Percentiles rank a stretch among this genome's conserved stretches.
phyloP scores from a whole-genome alignment of 441 rosid species.

The Rhodomyrtus psidioides region DNA sequence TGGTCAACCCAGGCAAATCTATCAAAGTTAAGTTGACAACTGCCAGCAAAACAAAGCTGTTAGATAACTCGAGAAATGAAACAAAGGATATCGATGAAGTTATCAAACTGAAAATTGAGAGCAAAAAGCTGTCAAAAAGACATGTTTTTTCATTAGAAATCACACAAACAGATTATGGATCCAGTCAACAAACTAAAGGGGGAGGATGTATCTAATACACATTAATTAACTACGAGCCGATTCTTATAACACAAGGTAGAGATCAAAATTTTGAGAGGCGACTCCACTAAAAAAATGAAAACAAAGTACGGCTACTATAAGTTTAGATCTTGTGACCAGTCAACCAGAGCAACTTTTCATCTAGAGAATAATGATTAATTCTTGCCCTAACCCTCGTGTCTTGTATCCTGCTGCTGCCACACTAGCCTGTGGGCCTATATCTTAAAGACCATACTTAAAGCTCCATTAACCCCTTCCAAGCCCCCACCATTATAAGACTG shows the following conservation, averaged over 20 bases:
- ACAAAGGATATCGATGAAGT: background rate
- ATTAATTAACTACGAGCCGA: background rate
- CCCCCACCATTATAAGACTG: background rate
- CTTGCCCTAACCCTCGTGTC: background rate
- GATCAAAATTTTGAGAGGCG: background rate
- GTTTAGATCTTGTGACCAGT: background rate
- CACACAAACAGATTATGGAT: background rate
- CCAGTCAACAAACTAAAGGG: background rate
- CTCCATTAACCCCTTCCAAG: background rate
- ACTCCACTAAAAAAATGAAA: background rate
- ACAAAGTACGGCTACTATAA: background rate
- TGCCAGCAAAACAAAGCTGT: background rate
- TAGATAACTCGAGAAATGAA: background rate
- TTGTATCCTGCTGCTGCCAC: background rate
- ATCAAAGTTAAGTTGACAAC: conserved; percentile 13
- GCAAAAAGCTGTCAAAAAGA: background rate
- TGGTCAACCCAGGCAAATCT: conserved; percentile 9
- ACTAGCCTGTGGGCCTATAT: background rate
- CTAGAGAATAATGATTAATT: background rate
- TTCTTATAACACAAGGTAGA: background rate
- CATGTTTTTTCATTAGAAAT: background rate
- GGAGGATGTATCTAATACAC: background rate
- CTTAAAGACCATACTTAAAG: background rate
- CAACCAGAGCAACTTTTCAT: background rate
- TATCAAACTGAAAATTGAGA: background rate